These are phyloP conservation scores for Actinomortierella ambigua DNA, from an alignment of 371 early-diverging fungal species.

Conservation along the genomic window DNA sequence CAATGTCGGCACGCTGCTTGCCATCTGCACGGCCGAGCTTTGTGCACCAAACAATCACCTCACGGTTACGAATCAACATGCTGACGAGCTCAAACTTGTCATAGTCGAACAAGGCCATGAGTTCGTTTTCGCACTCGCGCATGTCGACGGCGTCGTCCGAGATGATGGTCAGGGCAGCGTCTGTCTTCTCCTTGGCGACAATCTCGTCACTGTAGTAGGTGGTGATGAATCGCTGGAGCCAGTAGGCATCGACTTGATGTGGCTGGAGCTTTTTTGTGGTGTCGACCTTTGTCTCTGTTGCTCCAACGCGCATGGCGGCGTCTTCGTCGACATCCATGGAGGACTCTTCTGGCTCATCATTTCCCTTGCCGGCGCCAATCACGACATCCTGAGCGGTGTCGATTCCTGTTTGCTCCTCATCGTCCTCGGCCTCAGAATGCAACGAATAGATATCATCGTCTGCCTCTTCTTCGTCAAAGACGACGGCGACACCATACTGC, in stretches of 20 bases:
- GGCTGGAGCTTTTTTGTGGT: conserved; percentile 54
- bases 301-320: conserved; percentile 49
- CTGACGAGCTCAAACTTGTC: conserved; percentile 94
- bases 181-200: conserved; percentile 86
- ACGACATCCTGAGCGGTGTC: conserved; percentile 51
- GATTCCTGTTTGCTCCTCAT: conserved; percentile 47
- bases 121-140: conserved; percentile 93
- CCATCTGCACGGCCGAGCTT: conserved; percentile 74
- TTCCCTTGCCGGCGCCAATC: conserved; percentile 53
- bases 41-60: conserved; percentile 91
- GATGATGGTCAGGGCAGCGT: conserved; percentile 76
- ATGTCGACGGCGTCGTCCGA: conserved; percentile 63
- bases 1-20: conserved; percentile 53
- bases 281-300: conserved; percentile 49
- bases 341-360: conserved; percentile 42
- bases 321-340: conserved; percentile 51
- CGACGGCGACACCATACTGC: conserved; percentile 79
- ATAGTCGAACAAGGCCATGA: conserved; percentile 93
- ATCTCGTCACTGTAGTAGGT: conserved; percentile 84
- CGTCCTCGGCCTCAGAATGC: conserved; percentile 62
- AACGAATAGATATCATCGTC: conserved; percentile 66
- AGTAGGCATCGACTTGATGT: conserved; percentile 95
- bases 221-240: conserved; percentile 92
- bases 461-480: conserved; percentile 76
- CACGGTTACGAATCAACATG: conserved; percentile 84